Evolutionary conservation across 306 rosid species (phyloP).

Genomic region (Vigna nakashimae): DNA sequence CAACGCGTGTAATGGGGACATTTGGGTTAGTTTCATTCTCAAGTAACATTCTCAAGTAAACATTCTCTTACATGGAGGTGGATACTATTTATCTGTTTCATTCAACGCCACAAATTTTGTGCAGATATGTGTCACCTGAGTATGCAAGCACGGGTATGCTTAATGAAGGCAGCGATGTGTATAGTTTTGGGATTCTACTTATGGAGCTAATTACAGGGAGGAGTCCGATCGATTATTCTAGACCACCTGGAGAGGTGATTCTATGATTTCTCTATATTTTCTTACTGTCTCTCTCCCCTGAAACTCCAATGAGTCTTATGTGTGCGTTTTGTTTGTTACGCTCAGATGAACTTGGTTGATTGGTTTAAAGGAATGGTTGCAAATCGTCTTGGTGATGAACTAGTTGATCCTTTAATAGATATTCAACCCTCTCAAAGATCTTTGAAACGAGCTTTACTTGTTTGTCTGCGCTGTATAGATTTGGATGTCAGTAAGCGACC

Average conservation of each 20-base stretch:
- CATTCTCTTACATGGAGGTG: neutral
- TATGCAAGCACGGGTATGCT: slow-evolving; percentile 99
- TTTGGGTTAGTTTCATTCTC: slow-evolving; percentile 76
- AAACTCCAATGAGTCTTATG: slow-evolving; percentile 27
- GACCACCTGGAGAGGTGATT: slow-evolving; percentile 92
- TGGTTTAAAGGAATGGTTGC: slow-evolving; percentile 98
- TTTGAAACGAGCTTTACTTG: slow-evolving; percentile 83
- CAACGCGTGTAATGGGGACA: slow-evolving; percentile 98
- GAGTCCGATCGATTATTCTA: slow-evolving; percentile 92
- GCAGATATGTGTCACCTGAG: slow-evolving; percentile 97
- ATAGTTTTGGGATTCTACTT: slow-evolving; percentile 90
- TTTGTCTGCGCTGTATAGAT: slow-evolving; percentile 93
- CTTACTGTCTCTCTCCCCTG: slow-evolving; percentile 38
- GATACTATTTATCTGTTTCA: slow-evolving; percentile 2
- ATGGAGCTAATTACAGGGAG: slow-evolving; percentile 99
- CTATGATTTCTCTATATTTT: slow-evolving; percentile 21
- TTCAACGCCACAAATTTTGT: slow-evolving; percentile 31
- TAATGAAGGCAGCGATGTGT: slow-evolving; percentile 93
- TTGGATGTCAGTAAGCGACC: slow-evolving; percentile 89
- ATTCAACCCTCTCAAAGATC: slow-evolving; percentile 84
- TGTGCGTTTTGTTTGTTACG: slow-evolving; percentile 35
- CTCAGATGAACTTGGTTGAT: slow-evolving; percentile 96
- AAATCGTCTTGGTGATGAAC: slow-evolving; percentile 81
- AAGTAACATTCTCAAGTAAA: neutral
- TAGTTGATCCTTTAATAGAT: slow-evolving; percentile 83